Evolutionary conservation across 768 basidiomycete species (phyloP), one percentile per base, ranked within the genome.

Genomic region (Clitopilus passeckerianus): DNA sequence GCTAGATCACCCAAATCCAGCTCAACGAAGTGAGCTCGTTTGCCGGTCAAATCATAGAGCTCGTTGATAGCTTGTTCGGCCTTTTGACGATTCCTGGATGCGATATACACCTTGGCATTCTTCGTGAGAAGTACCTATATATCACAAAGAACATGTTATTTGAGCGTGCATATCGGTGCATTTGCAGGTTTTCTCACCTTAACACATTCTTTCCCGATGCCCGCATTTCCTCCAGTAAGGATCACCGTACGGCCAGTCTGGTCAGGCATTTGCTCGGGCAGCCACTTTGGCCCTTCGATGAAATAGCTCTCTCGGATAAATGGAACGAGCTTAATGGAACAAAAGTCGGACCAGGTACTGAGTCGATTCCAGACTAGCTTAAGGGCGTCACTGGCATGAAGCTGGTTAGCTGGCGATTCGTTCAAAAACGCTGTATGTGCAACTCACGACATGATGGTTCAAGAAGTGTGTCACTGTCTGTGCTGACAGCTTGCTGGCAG

Each of bases 1-100:
- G 59, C 58, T 10, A 74, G 63, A 54, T 70, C 65, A 3, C 59
- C 61, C n/a, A 72, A 62, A 37, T 74, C 71, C 16, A 74, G 57
- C 14, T 63, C 56, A 22, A 72, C 62, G 60, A 69, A 67, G 9
- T 64, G 53, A 23, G 64, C 61, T 24, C 64, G 61, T 33, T 64
- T 64, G 14, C 65, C 66, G 20, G 65, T 68, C 14, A 58, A 57
- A 18, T 64, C 57, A 52, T 60, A 62, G n/a, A 68, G 59, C 23
- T 64, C 65, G 27, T 61, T 30, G 34, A 66, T 67, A 3, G 66
- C 63, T 15, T 56, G 54, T 57, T 67, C 58, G 3, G 59, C 65
- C 20, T 61, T 64, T 27, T 34, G 24, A 44, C 63, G 44, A 57
- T 59, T 65, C 15, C 67, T 59, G 16, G 62, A 65, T 15, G 66